Base-by-base conservation (phyloP, 2,329 filamentous ascomycete species). In the Pseudogymnoascus sp. region DNA sequence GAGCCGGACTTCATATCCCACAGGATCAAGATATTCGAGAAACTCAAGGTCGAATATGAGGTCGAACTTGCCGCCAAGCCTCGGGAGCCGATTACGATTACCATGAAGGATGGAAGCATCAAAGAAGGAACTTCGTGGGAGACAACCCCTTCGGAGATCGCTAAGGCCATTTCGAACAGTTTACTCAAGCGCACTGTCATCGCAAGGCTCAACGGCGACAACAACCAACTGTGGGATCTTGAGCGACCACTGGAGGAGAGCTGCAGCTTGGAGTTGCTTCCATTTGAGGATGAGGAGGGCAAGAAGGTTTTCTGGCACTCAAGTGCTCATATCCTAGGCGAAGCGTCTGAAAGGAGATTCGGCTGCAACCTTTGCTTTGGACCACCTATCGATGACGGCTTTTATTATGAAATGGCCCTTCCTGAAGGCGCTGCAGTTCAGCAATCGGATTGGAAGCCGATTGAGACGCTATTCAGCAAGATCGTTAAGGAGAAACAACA, bases 261-360 rank as follows among this genome's bases (percentile, higher is more conserved):
- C 78, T 94, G 90, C 79, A 88, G 85, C 69, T 82, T 99, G 29
- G 88, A 92, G 71, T 81, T 97, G 61, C 81, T 97, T 66, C 87
- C 89, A 66, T 99, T 97, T 69, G 87, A 91, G 71, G 76, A 82
- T 67, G 78, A 80, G 58, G 72, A 70, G 77, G 93, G 91, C 70
- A 92, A 94, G 78, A 90, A 90, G 74, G 93, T 97, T 62, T 99
- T 97, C 79, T 99, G 93, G 93, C 94, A 97, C 76, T 96, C 91
- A 18, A 93, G 88, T 70, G 94, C 94, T 48, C 94, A 99, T 74
- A 87, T 96, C 67, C 84, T 99, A n/a, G 94, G 94, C 68, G 94
- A 97, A 77, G 92, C 92, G 64, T 89, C 88, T 59, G 94, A 99
- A 77, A 84, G 89, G 72, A 84, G 92, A 70, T 99, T 92, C 72